phyloP scores from a whole-genome alignment of 495 filamentous ascomycete genomes.

The Lasiosphaeria miniovina region DNA sequence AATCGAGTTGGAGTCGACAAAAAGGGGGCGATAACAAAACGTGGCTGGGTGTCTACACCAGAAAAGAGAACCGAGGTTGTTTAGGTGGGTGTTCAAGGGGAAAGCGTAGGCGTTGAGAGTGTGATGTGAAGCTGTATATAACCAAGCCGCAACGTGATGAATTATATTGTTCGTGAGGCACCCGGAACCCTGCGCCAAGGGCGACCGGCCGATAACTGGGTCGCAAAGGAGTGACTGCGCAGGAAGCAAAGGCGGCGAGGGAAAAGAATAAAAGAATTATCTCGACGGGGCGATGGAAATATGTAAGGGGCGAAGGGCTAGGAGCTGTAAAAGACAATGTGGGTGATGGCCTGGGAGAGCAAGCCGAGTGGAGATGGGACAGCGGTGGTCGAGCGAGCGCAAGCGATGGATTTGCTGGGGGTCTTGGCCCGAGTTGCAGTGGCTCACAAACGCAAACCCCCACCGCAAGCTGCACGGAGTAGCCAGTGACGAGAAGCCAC shows the following conservation, averaged over 20 bases:
- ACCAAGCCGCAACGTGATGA: not conserved
- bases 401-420: slow-evolving; percentile 6
- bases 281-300: slow-evolving; percentile 19
- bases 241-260: slow-evolving; percentile 13
- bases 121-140: slow-evolving; percentile 1
- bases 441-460: slow-evolving; percentile 9
- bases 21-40: not conserved
- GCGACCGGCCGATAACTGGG: slow-evolving; percentile 29
- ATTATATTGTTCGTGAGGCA: slow-evolving; percentile 11
- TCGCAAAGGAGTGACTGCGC: slow-evolving; percentile 37
- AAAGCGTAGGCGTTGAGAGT: slow-evolving; percentile 7
- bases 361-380: not conserved
- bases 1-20: not conserved
- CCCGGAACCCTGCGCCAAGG: slow-evolving; percentile 31
- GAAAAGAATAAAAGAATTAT: slow-evolving; percentile 14
- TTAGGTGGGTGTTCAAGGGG: not conserved
- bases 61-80: not conserved
- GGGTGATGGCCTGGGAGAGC: not conserved
- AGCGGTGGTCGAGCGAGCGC: not conserved
- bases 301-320: not conserved
- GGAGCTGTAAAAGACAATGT: not conserved
- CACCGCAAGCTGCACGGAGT: slow-evolving; percentile 14
- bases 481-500: slow-evolving; percentile 24
- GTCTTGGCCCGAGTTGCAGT: slow-evolving; percentile 2
- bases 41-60: not conserved